Evolutionary conservation across 768 basidiomycete species (phyloP).

Genomic region (Amanita phalloides): DNA sequence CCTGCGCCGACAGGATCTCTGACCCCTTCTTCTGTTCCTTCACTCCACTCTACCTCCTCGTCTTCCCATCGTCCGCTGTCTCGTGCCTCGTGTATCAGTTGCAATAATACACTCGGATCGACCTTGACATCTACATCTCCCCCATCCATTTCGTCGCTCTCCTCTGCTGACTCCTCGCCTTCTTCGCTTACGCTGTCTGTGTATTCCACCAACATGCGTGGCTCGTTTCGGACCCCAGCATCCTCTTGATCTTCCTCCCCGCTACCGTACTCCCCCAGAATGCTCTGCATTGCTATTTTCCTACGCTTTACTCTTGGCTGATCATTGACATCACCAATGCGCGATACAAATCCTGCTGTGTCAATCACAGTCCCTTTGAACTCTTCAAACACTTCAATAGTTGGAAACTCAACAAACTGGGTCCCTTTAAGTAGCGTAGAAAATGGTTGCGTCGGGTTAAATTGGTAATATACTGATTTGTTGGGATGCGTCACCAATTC

Average conservation of each 20-base stretch:
- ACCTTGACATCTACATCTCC: constrained; percentile 19
- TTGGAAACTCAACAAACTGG: constrained; percentile 76
- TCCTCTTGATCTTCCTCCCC: constrained; percentile 25
- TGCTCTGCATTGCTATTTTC: constrained; percentile 40
- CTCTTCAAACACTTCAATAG: constrained; percentile 66
- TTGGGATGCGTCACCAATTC: constrained; percentile 11
- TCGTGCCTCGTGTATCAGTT: constrained; percentile 22
- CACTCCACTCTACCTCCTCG: constrained; percentile 38
- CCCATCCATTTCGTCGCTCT: neutral
- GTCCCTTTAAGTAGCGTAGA: constrained; percentile 39
- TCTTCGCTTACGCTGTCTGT: constrained; percentile 26
- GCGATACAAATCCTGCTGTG: constrained; percentile 32
- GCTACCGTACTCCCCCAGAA: constrained; percentile 55
- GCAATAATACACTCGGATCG: constrained; percentile 24
- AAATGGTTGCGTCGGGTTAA: constrained; percentile 43
- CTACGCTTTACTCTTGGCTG: constrained; percentile 40
- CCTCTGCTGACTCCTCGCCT: neutral
- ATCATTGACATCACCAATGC: constrained; percentile 15
- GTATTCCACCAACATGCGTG: constrained; percentile 30
- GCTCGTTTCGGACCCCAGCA: constrained; percentile 15
- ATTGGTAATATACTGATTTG: constrained; percentile 38
- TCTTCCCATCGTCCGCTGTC: constrained; percentile 11
- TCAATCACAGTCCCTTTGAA: constrained; percentile 57
- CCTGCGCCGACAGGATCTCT: constrained; percentile 64
- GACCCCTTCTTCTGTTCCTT: constrained; percentile 14